phyloP scores from a whole-genome alignment of 2,329 filamentous ascomycete species.

The Rosellinia necatrix region DNA sequence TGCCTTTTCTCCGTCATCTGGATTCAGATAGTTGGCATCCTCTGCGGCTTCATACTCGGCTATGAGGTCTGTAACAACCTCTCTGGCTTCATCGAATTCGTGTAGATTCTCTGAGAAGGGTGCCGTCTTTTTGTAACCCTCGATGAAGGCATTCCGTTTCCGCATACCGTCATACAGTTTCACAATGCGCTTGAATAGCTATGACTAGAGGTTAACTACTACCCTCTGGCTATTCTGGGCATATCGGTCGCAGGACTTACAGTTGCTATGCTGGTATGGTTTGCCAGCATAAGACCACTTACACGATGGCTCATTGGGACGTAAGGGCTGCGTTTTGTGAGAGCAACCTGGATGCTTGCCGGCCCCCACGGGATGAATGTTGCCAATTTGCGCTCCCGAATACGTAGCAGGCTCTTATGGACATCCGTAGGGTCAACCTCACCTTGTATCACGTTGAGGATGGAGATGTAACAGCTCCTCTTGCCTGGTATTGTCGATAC shows the following conservation, averaged over 20 bases:
- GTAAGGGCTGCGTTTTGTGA: slow-evolving; percentile 96
- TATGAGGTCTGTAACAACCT: slow-evolving; percentile 90
- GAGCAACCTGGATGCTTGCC: slow-evolving; percentile 93
- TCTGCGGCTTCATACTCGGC: slow-evolving; percentile 96
- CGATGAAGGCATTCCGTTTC: slow-evolving; percentile 95
- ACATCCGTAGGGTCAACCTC: slow-evolving; percentile 98
- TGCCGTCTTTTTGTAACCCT: slow-evolving; percentile 93
- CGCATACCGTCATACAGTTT: slow-evolving; percentile 91
- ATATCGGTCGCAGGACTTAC: slow-evolving; percentile 48
- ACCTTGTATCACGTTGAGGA: slow-evolving; percentile 98
- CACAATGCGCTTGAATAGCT: slow-evolving; percentile 92
- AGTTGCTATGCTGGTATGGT: slow-evolving; percentile 96
- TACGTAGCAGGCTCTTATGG: slow-evolving; percentile 95
- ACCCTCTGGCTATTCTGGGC: not conserved
- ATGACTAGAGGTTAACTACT: slow-evolving; percentile 8
- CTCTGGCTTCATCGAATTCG: slow-evolving; percentile 93
- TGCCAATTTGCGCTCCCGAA: slow-evolving; percentile 89
- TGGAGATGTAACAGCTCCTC: slow-evolving; percentile 98
- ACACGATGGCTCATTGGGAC: slow-evolving; percentile 93
- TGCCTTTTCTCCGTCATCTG: slow-evolving; percentile 61
- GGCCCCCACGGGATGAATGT: slow-evolving; percentile 99
- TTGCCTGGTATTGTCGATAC: slow-evolving; percentile 94
- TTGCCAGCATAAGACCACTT: slow-evolving; percentile 95
- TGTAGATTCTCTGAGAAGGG: slow-evolving; percentile 89
- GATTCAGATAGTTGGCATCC: slow-evolving; percentile 84